Conservation (phyloP, 805 yeast species). For the Wickerhamiella alocasiicola region DNA sequence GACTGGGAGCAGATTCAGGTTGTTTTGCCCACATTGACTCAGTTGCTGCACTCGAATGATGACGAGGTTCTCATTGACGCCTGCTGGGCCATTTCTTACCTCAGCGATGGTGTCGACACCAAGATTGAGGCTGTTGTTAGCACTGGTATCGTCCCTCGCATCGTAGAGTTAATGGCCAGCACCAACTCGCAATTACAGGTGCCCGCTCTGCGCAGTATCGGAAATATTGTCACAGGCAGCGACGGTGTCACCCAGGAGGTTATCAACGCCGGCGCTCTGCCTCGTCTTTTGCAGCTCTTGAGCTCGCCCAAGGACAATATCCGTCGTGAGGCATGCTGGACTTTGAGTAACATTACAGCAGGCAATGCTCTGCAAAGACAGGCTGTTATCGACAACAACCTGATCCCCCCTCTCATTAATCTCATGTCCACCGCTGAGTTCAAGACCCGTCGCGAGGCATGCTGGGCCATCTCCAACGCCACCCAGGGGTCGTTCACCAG, state of each 20-base stretch:
- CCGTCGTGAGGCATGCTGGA: constrained; percentile 98
- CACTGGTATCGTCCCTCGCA: constrained; percentile 85
- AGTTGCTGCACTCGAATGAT: constrained; percentile 79
- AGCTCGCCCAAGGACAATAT: constrained; percentile 80
- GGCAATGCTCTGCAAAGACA: constrained; percentile 93
- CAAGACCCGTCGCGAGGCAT: constrained; percentile 95
- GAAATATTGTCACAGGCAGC: constrained; percentile 95
- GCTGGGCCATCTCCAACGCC: constrained; percentile 98
- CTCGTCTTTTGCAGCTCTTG: constrained; percentile 69
- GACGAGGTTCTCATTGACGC: constrained; percentile 93
- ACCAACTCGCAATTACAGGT: constrained; percentile 82
- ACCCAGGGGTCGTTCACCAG: constrained; percentile 86
- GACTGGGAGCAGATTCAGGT: constrained; percentile 80
- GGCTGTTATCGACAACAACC: constrained; percentile 88
- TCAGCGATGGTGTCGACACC: constrained; percentile 84
- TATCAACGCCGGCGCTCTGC: constrained; percentile 82
- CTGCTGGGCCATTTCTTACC: constrained; percentile 95
- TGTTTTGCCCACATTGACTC: constrained; percentile 85
- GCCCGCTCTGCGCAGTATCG: constrained; percentile 94
- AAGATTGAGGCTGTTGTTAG: constrained; percentile 96
- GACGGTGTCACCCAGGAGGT: constrained; percentile 92
- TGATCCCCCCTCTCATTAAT: constrained; percentile 82
- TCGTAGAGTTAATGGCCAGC: constrained; percentile 81
- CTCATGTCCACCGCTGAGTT: constrained; percentile 72
- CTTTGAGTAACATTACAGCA: constrained; percentile 94